A percentile compares a stretch with the other conserved stretches of the same genome.
These are phyloP conservation scores for Leccinum disarticulatum DNA, from an alignment of 768 basidiomycete genomes.

Conservation along the genomic window DNA sequence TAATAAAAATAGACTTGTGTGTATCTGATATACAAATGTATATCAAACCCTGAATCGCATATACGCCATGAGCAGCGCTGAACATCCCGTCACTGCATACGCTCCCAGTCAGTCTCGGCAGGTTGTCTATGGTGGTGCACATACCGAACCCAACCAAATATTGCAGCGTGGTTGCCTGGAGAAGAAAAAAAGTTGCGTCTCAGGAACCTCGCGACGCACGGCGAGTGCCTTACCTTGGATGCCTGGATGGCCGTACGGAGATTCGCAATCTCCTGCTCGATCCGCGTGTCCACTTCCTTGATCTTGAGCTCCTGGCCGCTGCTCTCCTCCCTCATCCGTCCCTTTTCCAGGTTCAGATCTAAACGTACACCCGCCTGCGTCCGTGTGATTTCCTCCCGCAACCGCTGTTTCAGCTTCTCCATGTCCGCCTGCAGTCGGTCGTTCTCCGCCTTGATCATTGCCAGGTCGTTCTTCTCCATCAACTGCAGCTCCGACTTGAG, in stretches of 20 bases:
- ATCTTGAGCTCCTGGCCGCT: slow-evolving; percentile 92
- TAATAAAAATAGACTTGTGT: not conserved
- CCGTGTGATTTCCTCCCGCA: slow-evolving; percentile 87
- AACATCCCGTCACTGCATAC: slow-evolving; percentile 75
- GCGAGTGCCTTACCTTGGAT: slow-evolving; percentile 58
- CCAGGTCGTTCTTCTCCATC: slow-evolving; percentile 95
- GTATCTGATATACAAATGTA: not conserved
- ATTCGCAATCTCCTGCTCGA: slow-evolving; percentile 93
- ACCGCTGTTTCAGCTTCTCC: slow-evolving; percentile 90
- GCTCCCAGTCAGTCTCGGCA: slow-evolving; percentile 7
- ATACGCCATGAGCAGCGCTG: slow-evolving; percentile 86
- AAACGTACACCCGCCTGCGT: slow-evolving; percentile 93
- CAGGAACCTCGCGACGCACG: not conserved
- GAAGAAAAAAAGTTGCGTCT: not conserved
- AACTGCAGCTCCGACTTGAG: slow-evolving; percentile 95
- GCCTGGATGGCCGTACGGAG: slow-evolving; percentile 82
- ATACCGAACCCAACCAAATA: slow-evolving; percentile 85
- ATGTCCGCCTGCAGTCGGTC: slow-evolving; percentile 90
- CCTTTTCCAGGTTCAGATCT: slow-evolving; percentile 96
- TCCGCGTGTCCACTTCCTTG: slow-evolving; percentile 95
- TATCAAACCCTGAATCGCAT: slow-evolving; percentile 58
- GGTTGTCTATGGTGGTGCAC: slow-evolving; percentile 26
- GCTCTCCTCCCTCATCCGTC: slow-evolving; percentile 90
- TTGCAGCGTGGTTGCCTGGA: slow-evolving; percentile 79
- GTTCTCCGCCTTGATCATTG: slow-evolving; percentile 94